Conservation (phyloP, 2,329 filamentous ascomycete genomes). For the Pleomassaria siparia region DNA sequence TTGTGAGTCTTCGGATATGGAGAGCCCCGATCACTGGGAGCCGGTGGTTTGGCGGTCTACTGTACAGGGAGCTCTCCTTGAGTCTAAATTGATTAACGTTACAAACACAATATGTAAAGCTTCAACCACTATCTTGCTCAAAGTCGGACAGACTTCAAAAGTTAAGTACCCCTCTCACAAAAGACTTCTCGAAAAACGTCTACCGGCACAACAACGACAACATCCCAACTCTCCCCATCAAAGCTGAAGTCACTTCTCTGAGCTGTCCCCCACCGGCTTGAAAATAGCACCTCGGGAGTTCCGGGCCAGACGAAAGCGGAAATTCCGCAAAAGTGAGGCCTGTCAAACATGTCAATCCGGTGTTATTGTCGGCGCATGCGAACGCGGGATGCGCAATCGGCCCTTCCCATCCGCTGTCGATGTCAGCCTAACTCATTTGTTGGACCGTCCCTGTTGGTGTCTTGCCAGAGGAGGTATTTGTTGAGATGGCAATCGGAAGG, state of each 20-base stretch:
- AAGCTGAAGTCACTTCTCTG: slow-evolving; percentile 21
- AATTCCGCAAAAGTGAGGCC: slow-evolving; percentile 15
- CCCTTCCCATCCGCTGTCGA: slow-evolving; percentile 17
- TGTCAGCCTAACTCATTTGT: slow-evolving; percentile 19
- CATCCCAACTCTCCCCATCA: slow-evolving; percentile 17
- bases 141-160: too few relatives aligned
- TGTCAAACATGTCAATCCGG: slow-evolving; percentile 18
- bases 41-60: too few relatives aligned
- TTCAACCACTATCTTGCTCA: too few relatives aligned
- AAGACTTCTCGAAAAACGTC: too few relatives aligned
- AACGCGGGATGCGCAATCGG: slow-evolving; percentile 15
- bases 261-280: slow-evolving; percentile 16
- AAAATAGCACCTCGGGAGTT: slow-evolving; percentile 23
- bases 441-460: slow-evolving; percentile 12
- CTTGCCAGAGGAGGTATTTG: slow-evolving; percentile 20
- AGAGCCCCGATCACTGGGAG: too few relatives aligned
- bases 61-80: too few relatives aligned
- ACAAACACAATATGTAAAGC: too few relatives aligned
- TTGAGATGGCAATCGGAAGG: slow-evolving; percentile 6
- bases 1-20: too few relatives aligned
- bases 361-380: slow-evolving; percentile 16
- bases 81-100: too few relatives aligned
- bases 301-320: slow-evolving; percentile 9
- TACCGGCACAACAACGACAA: slow-evolving; percentile 18
- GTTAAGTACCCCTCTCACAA: too few relatives aligned